These are phyloP conservation scores for Picea mariana DNA, from an alignment of 83 land plant species.

Conservation along the genomic window DNA sequence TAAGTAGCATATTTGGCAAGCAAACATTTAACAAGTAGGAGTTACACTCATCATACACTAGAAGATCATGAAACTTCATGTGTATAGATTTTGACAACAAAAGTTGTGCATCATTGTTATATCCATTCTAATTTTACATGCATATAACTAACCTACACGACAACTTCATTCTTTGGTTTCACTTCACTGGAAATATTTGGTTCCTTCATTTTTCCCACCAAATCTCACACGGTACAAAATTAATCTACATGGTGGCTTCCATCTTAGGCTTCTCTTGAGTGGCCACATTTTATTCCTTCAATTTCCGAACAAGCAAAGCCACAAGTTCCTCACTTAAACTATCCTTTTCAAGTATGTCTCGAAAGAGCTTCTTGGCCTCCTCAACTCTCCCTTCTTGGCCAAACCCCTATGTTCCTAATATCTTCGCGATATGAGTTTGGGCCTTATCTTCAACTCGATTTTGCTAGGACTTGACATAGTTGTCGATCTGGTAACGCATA, in stretches of 20 bases:
- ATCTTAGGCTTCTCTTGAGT: neutral
- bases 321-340: slow-evolving; percentile 11
- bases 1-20: no score
- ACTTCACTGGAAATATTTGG: no score
- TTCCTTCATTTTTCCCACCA: neutral
- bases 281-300: neutral
- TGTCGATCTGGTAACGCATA: no score
- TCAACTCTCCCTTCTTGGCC: neutral
- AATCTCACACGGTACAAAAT: neutral
- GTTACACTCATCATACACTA: neutral
- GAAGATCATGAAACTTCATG: neutral
- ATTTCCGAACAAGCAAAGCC: neutral
- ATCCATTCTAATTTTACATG: neutral
- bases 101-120: neutral
- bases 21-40: no score
- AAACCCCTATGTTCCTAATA: neutral
- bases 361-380: neutral
- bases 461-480: no score
- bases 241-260: neutral
- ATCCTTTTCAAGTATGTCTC: neutral
- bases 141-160: no score
- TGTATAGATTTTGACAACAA: neutral
- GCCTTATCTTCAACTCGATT: no score
- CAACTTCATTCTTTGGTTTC: no score
- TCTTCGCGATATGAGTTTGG: no score